Evolutionary conservation across 192 early-diverging fungal species (phyloP).

Genomic region (Entomortierella lignicola): DNA sequence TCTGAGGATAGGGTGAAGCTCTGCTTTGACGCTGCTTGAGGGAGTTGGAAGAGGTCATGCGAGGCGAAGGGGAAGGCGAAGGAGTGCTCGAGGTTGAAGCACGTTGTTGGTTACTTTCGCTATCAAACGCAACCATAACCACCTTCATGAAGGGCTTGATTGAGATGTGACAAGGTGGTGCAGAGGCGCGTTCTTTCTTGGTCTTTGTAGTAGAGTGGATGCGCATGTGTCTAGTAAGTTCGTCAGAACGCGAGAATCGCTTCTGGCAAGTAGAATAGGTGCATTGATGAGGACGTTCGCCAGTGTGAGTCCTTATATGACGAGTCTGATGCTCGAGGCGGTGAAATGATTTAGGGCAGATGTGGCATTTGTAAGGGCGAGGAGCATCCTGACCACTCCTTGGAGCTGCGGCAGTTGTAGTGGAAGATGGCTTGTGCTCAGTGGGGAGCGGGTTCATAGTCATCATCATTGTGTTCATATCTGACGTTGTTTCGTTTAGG

Average conservation of each 20-base stretch:
- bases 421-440: conserved; percentile 18
- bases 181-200: conserved; percentile 54
- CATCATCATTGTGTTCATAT: conserved; percentile 37
- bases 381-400: conserved; percentile 52
- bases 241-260: conserved; percentile 88
- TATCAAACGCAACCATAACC: conserved; percentile 53
- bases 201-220: conserved; percentile 63
- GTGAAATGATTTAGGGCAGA: conserved; percentile 79
- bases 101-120: conserved; percentile 19
- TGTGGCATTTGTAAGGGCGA: conserved; percentile 72
- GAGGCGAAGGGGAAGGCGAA: conserved; percentile 32
- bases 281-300: conserved; percentile 88
- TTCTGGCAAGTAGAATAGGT: conserved; percentile 75
- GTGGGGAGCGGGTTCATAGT: conserved; percentile 16
- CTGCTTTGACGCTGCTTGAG: conserved; percentile 20
- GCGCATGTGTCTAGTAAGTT: conserved; percentile 70
- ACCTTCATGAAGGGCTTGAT: conserved; percentile 57
- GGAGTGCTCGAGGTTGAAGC: conserved; percentile 2
- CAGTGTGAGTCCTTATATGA: conserved; percentile 90
- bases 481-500: conserved; percentile 4
- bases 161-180: conserved; percentile 52
- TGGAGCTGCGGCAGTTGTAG: conserved; percentile 17
- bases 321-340: conserved; percentile 89
- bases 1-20: conserved; percentile 32
- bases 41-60: conserved; percentile 6